Evolutionary conservation across 768 basidiomycete genomes (phyloP).

Genomic region (Trametes sanguinea): DNA sequence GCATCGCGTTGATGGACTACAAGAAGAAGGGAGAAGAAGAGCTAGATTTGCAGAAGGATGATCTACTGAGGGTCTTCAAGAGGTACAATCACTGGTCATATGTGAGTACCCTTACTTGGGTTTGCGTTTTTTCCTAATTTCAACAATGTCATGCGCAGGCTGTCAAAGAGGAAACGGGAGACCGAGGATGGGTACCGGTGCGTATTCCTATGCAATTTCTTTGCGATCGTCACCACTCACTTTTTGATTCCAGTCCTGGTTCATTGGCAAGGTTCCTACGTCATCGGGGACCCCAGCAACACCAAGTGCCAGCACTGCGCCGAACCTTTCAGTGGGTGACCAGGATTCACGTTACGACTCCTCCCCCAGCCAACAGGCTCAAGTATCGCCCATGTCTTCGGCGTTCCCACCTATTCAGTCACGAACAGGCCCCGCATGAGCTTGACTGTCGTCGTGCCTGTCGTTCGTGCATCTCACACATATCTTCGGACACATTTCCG

Average conservation of each 20-base stretch:
- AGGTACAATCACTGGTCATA: slow-evolving; percentile 98
- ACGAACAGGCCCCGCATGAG: slow-evolving; percentile 27
- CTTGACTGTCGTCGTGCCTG: neutral
- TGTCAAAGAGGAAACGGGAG: slow-evolving; percentile 90
- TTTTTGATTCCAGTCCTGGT: slow-evolving; percentile 69
- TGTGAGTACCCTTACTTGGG: slow-evolving; percentile 44
- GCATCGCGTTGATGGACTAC: slow-evolving; percentile 95
- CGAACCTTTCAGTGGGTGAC: slow-evolving; percentile 24
- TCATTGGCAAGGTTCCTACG: slow-evolving; percentile 81
- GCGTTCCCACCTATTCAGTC: slow-evolving; percentile 61
- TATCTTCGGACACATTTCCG: neutral
- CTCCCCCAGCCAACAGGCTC: slow-evolving; percentile 48
- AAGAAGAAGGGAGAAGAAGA: slow-evolving; percentile 93
- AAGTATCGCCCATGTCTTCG: slow-evolving; percentile 79
- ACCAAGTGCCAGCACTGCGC: slow-evolving; percentile 42
- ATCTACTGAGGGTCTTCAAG: slow-evolving; percentile 90
- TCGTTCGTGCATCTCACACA: neutral
- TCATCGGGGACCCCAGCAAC: slow-evolving; percentile 43
- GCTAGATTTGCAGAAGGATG: slow-evolving; percentile 85
- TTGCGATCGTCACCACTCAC: slow-evolving; percentile 14
- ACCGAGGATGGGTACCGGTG: slow-evolving; percentile 95
- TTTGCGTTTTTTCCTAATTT: slow-evolving; percentile 6
- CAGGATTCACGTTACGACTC: slow-evolving; percentile 32
- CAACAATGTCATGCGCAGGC: slow-evolving; percentile 51
- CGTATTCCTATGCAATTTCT: slow-evolving; percentile 30